Evolutionary conservation across 2,329 filamentous ascomycete species (phyloP), one percentile per base, ranked within the genome.

Genomic region (Dryadomyces sulphureus): DNA sequence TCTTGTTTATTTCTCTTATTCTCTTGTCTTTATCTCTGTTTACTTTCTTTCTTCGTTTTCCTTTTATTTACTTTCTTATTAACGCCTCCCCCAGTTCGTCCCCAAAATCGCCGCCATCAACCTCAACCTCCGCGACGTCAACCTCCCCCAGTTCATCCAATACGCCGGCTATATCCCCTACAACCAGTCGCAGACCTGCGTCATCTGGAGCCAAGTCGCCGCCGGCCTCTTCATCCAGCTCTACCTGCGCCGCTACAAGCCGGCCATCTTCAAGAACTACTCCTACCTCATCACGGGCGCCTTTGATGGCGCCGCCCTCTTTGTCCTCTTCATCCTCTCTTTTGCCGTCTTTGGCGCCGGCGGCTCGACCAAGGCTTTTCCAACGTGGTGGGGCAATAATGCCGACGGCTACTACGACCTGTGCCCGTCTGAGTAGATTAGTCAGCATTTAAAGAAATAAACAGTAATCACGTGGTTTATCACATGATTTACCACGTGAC

Each of bases 301-400:
- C 0, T 68, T 69, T 16, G 72, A 75, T 48, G 72, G 72, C 9
- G 72, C 65, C 7, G 65, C 62, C 48, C 60, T 73, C 4, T 57
- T 60, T 1, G 66, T 64, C 0, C 58, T 75, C 2, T 75, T 75
- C 45, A 67, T 75, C 36, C 57, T 75, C 12, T 73, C 70, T 0
- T 75, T 75, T 56, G 70, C 72, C 1, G 72, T 75, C 0, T 73
- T 75, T 45, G 72, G 72, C 0, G 70, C 68, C 3, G 68, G 68
- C 2, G 50, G 52, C 38, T 20, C 32, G 1, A 55, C 65, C 0
- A 54, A 59, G 9, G 62, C 67, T 0, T 74, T 75, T 53, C 70
- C 71, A 0, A 56, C 53, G 2, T 75, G 72, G 72, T 75, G 70
- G 70, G 72, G 72, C 0, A 75, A 75, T 44, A 72, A 72, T 25